These are phyloP conservation scores for Kockovaella imperatae DNA, from an alignment of 768 basidiomycete species.

Conservation along the genomic window DNA sequence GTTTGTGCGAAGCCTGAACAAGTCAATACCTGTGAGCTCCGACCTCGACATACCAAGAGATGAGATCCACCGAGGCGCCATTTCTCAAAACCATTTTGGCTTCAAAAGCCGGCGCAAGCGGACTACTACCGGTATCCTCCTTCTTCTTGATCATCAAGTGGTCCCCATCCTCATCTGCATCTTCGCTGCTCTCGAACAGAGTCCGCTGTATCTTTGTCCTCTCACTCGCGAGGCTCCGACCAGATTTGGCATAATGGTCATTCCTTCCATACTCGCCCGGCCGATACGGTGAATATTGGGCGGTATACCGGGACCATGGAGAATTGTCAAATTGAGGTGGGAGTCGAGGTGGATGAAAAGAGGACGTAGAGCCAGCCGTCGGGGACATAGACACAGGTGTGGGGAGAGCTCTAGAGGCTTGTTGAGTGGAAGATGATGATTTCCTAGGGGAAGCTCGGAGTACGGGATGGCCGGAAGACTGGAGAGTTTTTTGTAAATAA, in stretches of 20 bases:
- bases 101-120: slow-evolving; percentile 31
- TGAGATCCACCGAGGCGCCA: slow-evolving; percentile 34
- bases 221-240: slow-evolving; percentile 21
- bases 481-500: too few relatives aligned
- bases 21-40: neutral
- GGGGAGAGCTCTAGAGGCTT: slow-evolving; percentile 10
- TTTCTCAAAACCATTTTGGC: slow-evolving; percentile 35
- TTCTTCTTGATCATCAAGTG: slow-evolving; percentile 6
- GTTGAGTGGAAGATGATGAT: neutral
- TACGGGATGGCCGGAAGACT: neutral
- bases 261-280: slow-evolving; percentile 36
- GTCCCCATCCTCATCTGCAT: slow-evolving; percentile 4
- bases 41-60: slow-evolving; percentile 25
- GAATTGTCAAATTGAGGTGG: slow-evolving; percentile 9
- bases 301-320: slow-evolving; percentile 22
- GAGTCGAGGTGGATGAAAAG: slow-evolving; percentile 14
- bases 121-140: slow-evolving; percentile 15
- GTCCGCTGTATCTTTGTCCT: slow-evolving; percentile 25
- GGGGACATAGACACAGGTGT: slow-evolving; percentile 29
- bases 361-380: slow-evolving; percentile 12
- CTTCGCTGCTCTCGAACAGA: slow-evolving; percentile 15
- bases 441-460: neutral
- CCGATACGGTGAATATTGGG: slow-evolving; percentile 30
- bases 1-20: slow-evolving; percentile 29
- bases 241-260: too few relatives aligned